These are phyloP conservation scores for Magnolia sinica DNA, from an alignment of 164 flowering plant species.

Conservation along the genomic window DNA sequence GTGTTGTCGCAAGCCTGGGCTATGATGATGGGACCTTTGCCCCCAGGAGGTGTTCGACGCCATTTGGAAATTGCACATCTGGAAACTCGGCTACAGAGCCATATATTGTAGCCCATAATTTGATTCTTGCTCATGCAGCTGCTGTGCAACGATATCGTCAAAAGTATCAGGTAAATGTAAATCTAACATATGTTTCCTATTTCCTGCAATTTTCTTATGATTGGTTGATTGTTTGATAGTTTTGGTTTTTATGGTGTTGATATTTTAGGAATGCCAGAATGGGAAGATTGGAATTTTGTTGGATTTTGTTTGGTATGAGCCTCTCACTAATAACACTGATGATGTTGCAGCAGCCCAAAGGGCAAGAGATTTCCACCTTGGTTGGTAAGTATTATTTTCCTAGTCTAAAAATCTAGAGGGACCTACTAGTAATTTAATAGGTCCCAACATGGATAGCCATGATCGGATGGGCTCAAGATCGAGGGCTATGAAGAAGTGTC, in stretches of 20 bases:
- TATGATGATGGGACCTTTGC: conserved; percentile 18
- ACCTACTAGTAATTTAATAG: too few relatives aligned
- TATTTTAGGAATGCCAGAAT: conserved; percentile 8
- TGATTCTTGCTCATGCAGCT: conserved; percentile 22
- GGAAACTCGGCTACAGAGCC: conserved; percentile 23
- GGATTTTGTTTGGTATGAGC: conserved; percentile 27
- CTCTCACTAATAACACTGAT: conserved; percentile 14
- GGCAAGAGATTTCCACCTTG: too few relatives aligned
- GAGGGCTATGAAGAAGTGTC: too few relatives aligned
- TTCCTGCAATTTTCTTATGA: not conserved
- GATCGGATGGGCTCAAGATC: too few relatives aligned
- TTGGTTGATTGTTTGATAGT: not conserved
- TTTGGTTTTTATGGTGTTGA: not conserved
- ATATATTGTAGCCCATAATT: conserved; percentile 21
- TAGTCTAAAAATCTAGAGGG: too few relatives aligned
- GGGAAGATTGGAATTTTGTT: conserved; percentile 20
- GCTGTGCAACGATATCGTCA: conserved; percentile 18
- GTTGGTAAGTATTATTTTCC: conserved; percentile 3
- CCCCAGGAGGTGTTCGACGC: conserved; percentile 18
- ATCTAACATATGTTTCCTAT: not conserved
- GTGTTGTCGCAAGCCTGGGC: conserved; percentile 14
- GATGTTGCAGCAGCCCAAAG: too few relatives aligned
- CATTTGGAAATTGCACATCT: conserved; percentile 14
- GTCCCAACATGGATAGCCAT: too few relatives aligned
- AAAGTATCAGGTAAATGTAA: conserved; percentile 17